Evolutionary conservation across 306 rosid species (phyloP), one percentile per base, ranked within the genome.

Genomic region (Quillaja saponaria): DNA sequence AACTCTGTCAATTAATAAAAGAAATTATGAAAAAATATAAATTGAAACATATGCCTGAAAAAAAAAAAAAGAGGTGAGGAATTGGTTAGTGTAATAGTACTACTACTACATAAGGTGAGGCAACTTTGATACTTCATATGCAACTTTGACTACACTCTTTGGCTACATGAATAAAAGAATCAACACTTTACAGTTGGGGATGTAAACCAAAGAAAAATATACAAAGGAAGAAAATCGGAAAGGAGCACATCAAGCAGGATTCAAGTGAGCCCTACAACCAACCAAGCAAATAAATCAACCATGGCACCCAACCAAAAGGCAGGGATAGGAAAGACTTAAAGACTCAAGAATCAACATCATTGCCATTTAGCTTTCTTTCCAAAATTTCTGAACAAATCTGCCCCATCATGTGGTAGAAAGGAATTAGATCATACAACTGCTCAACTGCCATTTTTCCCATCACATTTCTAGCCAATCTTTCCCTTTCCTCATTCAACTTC

Each of bases 381-480:
- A 91, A 65, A 0, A 78, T 78, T 40, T 88, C 90, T 0, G 95
- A 76, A 68, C 92, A 82, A 31, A 88, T 88, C 18, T 88, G 95
- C 2, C 80, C 88, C 98, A 91, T 88, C 48, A 78, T 82, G 55
- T 79, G 88, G 76, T 91, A 88, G 78, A 91, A 91, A 49, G 92
- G 61, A 84, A 88, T 35, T 6, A 91, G 85, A 31, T 91, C 96
- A 41, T 90, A 82, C 55, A 91, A 61, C 10, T 86, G 87, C 55
- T 91, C 98, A 17, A 68, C 69, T 0, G 90, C 44, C 95, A 91
- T 88, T 64, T 88, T 91, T 18, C 76, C 82, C 95, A 86, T 86
- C 73, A 82, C 90, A 6, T 66, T 81, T 58, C 85, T 88, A 38
- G 96, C 90, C 69, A 76, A 9, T 37, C 55, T 81, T 15, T 84